Evolutionary conservation across 371 early-diverging fungal genomes (phyloP), one percentile per base, ranked within the genome.

Genomic region (Homolaphlyctis polyrhiza): DNA sequence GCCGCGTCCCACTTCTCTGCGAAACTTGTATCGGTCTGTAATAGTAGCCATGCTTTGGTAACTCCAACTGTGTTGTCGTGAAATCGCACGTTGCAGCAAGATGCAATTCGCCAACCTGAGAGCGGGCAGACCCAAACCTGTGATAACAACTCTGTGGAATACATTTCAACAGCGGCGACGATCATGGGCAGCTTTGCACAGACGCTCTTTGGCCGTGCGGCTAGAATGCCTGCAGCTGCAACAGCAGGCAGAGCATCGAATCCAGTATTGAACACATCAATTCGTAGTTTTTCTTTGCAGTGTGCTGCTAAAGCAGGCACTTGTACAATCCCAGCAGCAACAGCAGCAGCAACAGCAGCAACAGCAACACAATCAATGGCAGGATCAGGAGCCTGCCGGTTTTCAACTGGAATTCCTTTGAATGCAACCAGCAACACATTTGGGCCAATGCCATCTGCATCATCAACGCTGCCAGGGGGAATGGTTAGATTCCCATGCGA

Each of bases 1-100:
- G 39, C 80, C 80, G 45, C 71, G 66, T 28, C 80, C 80, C 60
- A 80, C 71, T 62, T 76, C 71, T 36, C 66, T 61, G 18, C 66
- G 61, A 49, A 80, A 72, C 55, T 66, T 65, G 68, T 75, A 80
- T 60, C 65, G 68, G 35, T 73, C 67, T 16, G 71, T 66, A 58
- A 76, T 51, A 27, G 52, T 6, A 6, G 52, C 18, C 39, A 39
- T 18, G 39, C 18, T n/a, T n/a, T n/a, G n/a, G n/a, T n/a, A n/a
- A n/a, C 39, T 8, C 11, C 39, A 8, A 39, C 18, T 39, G 39
- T 8, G 18, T 39, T 39, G 39, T 39, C 39, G 39, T 39, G 39
- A 11, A 11, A 11, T 39, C 18, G 39, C 11, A 8, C 39, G 18
- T 11, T 8, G 8, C 39, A 18, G 11, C 39, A 8, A 39, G 11